Conservation (phyloP, 108 stramenopile species). For the Skeletonema potamos region DNA sequence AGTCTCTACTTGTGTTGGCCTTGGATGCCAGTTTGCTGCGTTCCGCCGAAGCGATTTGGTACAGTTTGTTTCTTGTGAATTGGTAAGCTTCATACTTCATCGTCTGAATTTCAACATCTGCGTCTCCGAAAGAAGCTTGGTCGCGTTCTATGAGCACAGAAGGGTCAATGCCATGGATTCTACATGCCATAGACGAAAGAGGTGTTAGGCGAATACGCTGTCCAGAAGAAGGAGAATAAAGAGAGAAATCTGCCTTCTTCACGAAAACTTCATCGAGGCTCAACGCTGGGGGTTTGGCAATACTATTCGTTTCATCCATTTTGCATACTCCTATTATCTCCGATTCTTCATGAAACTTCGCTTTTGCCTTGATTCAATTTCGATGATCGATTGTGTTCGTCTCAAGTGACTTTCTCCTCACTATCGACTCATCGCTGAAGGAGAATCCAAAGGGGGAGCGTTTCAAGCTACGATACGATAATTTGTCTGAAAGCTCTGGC, state of each 20-base stretch:
- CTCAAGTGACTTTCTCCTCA: no score
- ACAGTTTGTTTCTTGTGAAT: slow-evolving; percentile 14
- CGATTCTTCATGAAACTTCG: neutral
- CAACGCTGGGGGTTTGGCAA: neutral
- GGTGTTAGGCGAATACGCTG: slow-evolving; percentile 12
- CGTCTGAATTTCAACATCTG: slow-evolving; percentile 18
- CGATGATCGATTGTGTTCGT: no score
- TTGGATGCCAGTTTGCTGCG: slow-evolving; percentile 12
- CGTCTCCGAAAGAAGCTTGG: slow-evolving; percentile 10
- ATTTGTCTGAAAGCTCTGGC: no score
- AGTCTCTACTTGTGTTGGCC: neutral
- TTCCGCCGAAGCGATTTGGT: neutral
- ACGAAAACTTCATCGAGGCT: slow-evolving; percentile 7
- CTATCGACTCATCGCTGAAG: no score
- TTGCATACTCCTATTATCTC: neutral
- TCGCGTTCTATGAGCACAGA: slow-evolving; percentile 7
- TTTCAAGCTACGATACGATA: no score
- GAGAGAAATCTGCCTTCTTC: neutral
- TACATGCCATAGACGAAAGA: slow-evolving; percentile 10
- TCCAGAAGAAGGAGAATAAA: neutral
- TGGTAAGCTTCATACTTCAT: slow-evolving; percentile 20
- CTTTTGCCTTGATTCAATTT: no score
- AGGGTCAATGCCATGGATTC: slow-evolving; percentile 25
- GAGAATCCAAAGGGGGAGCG: no score
- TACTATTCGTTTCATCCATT: neutral